Conservation (phyloP, 352 stramenopile species). For the Phytophthora fragariae region DNA sequence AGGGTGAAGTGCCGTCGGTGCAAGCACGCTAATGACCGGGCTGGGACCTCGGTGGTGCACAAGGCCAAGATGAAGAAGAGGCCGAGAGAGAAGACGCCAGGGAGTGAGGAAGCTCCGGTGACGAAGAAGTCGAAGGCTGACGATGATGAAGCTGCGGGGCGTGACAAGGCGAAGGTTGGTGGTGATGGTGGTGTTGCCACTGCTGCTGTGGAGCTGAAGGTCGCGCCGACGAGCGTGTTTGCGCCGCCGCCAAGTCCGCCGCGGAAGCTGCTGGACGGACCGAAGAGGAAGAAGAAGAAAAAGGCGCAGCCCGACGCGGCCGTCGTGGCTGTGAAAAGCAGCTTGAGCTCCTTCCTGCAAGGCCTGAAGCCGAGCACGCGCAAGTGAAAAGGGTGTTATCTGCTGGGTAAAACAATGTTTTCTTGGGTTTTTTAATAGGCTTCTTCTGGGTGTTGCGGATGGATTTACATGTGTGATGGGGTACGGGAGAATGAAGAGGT, state of each 20-base stretch:
- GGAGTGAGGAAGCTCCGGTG: not conserved
- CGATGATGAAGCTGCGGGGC: not conserved
- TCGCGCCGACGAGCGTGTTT: conserved; percentile 53
- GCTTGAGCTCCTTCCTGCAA: conserved; percentile 67
- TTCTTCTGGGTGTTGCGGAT: conserved; percentile 1
- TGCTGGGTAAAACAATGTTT: conserved; percentile 13
- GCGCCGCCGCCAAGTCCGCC: conserved; percentile 60
- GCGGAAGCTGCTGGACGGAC: conserved; percentile 72
- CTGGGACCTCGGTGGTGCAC: conserved; percentile 56
- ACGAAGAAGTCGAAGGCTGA: conserved; percentile 48
- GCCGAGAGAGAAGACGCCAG: conserved; percentile 10
- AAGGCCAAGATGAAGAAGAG: conserved; percentile 67
- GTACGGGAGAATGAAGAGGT: conserved; percentile 34
- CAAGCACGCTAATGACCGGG: conserved; percentile 49
- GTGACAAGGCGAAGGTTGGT: not conserved
- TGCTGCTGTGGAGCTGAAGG: conserved; percentile 12
- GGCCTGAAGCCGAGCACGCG: conserved; percentile 44
- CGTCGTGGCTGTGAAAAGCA: conserved; percentile 66
- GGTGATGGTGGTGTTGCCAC: not conserved
- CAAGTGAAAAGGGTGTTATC: conserved; percentile 36
- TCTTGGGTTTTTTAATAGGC: not conserved
- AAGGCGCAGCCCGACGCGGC: conserved; percentile 45
- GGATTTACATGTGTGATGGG: conserved; percentile 31
- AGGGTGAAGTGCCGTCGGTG: conserved; percentile 66
- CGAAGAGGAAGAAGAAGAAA: conserved; percentile 81